phyloP scores from a whole-genome alignment of 164 flowering plant genomes.

The Macadamia integrifolia region DNA sequence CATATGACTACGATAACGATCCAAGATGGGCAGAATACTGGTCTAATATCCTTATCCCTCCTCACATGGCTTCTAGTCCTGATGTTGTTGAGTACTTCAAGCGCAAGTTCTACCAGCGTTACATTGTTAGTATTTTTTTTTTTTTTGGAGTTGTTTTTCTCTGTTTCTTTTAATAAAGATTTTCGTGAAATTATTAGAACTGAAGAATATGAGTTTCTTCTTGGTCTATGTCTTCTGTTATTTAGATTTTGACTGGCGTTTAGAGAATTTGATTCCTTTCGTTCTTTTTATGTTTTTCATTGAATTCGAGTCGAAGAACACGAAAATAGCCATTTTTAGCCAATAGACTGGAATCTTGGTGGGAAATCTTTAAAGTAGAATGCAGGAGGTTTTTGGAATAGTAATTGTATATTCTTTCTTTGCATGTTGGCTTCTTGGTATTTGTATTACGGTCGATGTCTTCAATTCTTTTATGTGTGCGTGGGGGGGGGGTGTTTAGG shows the following conservation, averaged over 20 bases:
- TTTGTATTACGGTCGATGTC: too few relatives aligned
- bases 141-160: too few relatives aligned
- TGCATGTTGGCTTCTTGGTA: too few relatives aligned
- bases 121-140: slow-evolving; percentile 43
- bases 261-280: neutral
- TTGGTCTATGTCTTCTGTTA: neutral
- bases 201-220: neutral
- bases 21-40: slow-evolving; percentile 93
- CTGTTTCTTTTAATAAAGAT: neutral
- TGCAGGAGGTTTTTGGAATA: neutral
- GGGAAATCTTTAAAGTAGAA: neutral
- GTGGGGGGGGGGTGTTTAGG: too few relatives aligned
- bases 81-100: slow-evolving; percentile 85
- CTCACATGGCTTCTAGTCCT: slow-evolving; percentile 77
- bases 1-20: slow-evolving; percentile 92
- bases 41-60: slow-evolving; percentile 95
- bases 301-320: too few relatives aligned
- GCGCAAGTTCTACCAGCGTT: slow-evolving; percentile 95
- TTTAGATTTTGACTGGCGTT: neutral
- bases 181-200: slow-evolving; percentile 2
- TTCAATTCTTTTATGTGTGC: too few relatives aligned
- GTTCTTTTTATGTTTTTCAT: neutral
- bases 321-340: too few relatives aligned
- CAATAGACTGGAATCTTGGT: neutral
- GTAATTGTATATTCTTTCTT: too few relatives aligned